phyloP scores from a whole-genome alignment of 1,284 basidiomycete genomes.

The Ganoderma lingzhi region DNA sequence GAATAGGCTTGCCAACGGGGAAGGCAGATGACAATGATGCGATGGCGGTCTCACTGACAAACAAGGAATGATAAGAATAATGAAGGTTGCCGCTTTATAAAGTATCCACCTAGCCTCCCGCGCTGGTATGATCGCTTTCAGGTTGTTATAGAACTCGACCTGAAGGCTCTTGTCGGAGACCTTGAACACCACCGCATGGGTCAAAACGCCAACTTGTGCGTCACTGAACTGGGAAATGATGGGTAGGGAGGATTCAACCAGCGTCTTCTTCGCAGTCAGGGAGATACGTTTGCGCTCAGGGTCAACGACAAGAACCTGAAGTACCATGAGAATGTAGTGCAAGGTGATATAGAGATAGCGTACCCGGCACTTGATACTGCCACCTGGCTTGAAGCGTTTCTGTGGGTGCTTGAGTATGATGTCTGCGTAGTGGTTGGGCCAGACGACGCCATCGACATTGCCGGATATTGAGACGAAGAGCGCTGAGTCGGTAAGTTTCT shows the following conservation, averaged over 20 bases:
- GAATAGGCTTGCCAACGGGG: constrained; percentile 84
- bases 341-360: constrained; percentile 34
- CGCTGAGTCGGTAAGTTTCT: constrained; percentile 80
- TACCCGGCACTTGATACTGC: constrained; percentile 87
- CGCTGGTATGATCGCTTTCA: constrained; percentile 85
- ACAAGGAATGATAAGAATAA: constrained; percentile 14
- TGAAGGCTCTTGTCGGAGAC: constrained; percentile 81
- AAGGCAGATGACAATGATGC: constrained; percentile 76
- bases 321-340: constrained; percentile 9
- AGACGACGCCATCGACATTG: constrained; percentile 91
- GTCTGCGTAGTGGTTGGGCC: constrained; percentile 96
- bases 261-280: constrained; percentile 92
- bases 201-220: constrained; percentile 76
- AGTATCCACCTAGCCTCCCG: constrained; percentile 78
- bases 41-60: constrained; percentile 66
- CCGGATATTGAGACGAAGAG: constrained; percentile 89
- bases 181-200: constrained; percentile 88
- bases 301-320: constrained; percentile 89
- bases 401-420: constrained; percentile 92
- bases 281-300: constrained; percentile 83
- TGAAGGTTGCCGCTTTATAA: neutral
- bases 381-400: constrained; percentile 90
- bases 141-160: constrained; percentile 91
- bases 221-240: constrained; percentile 75
- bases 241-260: constrained; percentile 84